phyloP scores from a whole-genome alignment of 225 moss, liverwort and hornwort genomes.

The Antitrichia curtipendula region DNA sequence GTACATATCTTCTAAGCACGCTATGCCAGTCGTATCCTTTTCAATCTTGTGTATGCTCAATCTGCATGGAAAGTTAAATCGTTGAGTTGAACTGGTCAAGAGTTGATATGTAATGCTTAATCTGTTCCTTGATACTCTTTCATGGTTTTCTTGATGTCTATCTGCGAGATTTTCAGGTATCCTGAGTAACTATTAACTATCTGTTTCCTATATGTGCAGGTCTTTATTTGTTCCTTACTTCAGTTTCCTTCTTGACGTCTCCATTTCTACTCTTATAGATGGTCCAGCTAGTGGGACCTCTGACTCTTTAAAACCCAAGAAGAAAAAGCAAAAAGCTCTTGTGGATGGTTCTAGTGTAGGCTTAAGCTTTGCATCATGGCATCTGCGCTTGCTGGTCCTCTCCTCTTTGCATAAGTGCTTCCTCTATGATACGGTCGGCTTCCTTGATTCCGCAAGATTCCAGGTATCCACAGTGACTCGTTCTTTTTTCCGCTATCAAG shows the following conservation, averaged over 20 bases:
- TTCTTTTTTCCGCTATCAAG: background rate
- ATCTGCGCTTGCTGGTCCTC: conserved; percentile 73
- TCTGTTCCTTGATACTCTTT: background rate
- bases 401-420: conserved; percentile 86
- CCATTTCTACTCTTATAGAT: conserved; percentile 47
- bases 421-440: conserved; percentile 71
- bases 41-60: background rate
- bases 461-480: conserved; percentile 29
- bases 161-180: background rate
- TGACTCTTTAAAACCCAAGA: conserved; percentile 39
- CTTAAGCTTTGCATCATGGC: conserved; percentile 59
- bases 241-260: conserved; percentile 63
- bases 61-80: background rate
- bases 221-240: conserved; percentile 96
- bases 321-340: conserved; percentile 48
- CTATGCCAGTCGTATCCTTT: background rate
- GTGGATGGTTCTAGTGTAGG: background rate
- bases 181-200: background rate
- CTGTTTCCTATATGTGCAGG: conserved; percentile 21
- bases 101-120: background rate
- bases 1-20: conserved; percentile 4
- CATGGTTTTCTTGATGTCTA: background rate
- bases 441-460: conserved; percentile 80
- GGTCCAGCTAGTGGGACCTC: conserved; percentile 6
- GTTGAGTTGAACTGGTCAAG: background rate